These are phyloP conservation scores for Polygonum aviculare DNA, from an alignment of 148 eudicot genomes.

Conservation along the genomic window DNA sequence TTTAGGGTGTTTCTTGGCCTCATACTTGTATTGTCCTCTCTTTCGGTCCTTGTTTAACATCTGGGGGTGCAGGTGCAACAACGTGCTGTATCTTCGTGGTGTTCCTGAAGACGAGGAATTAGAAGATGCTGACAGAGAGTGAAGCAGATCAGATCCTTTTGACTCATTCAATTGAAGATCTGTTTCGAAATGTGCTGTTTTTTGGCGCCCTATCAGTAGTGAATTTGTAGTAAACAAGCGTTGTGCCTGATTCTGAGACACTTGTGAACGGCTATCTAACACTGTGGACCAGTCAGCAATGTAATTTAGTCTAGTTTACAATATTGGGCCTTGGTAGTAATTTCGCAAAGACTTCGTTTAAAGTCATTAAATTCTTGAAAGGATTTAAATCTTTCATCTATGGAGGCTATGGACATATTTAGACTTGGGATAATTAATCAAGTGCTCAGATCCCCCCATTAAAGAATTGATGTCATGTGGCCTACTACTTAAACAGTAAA, in stretches of 20 bases:
- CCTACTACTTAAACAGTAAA: too few relatives aligned
- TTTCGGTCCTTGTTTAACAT: neutral
- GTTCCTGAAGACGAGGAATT: conserved; percentile 82
- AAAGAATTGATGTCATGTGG: too few relatives aligned
- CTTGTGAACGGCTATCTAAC: neutral
- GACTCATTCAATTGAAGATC: neutral
- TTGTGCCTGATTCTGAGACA: neutral
- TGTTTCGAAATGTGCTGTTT: neutral
- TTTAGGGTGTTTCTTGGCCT: neutral
- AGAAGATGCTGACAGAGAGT: conserved; percentile 61
- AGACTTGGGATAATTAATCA: too few relatives aligned
- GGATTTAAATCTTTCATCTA: too few relatives aligned
- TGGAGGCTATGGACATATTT: too few relatives aligned
- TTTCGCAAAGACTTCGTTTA: neutral
- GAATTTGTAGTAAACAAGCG: neutral
- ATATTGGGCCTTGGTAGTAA: neutral
- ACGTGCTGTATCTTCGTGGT: conserved; percentile 75
- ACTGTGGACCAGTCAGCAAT: neutral
- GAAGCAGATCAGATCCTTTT: conserved; percentile 7
- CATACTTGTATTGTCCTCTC: neutral
- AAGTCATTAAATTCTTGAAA: neutral
- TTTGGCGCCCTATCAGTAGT: neutral
- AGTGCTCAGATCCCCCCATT: too few relatives aligned
- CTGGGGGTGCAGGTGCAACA: conserved; percentile 53
- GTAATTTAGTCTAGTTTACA: neutral